Base-by-base conservation (phyloP, 2,329 filamentous ascomycete species). In the Didymella segeticola region DNA sequence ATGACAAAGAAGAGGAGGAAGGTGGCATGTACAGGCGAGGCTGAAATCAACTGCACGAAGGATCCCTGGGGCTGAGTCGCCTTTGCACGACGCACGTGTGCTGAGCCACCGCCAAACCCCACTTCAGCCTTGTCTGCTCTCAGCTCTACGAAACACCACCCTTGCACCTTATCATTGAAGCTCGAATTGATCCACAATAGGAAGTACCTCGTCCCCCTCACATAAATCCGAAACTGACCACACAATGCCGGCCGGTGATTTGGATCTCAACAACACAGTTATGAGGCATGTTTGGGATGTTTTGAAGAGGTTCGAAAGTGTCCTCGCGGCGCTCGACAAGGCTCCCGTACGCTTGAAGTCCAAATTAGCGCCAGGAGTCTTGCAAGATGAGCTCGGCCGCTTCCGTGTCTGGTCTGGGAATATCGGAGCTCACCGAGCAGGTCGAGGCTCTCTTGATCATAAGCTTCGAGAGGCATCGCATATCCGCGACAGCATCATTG, bases 371-470 rank as follows among this genome's bases (percentile, higher is more conserved):
- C 46, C 46, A 5, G 47, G 26, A n/a, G 29, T 8, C 12, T 31
- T 33, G 20, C 23, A 57, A 17, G 67, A 71, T 31, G 59, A 63
- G 34, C 39, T 64, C 3, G 69, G 63, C 4, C 60, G 68, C 10
- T 71, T 72, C 46, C 62, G 63, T 34, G 27, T 73, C 6, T 75
- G 72, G 72, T 63, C 62, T n/a, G 66, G 61, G 12, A 73, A 75
- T 47, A 56, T 65, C 26, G 70, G 65, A 17, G 72, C 72, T 17
- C 70, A 75, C 51, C 58, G 62, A 1, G 56, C 19, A 37, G 67
- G 69, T 4, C 58, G 56, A 30, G 55, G 63, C 27, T 75, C 71
- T 1, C 62, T 75, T 0, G 69, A 73, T 33, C 60, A 70, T 46
- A 61, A 61, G 26, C 63, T 75, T 1, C 57, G 70, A 36, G 69